Evolutionary conservation across 2,329 filamentous ascomycete species (phyloP), one percentile per base, ranked within the genome.

Genomic region (Chaetomium sp.): DNA sequence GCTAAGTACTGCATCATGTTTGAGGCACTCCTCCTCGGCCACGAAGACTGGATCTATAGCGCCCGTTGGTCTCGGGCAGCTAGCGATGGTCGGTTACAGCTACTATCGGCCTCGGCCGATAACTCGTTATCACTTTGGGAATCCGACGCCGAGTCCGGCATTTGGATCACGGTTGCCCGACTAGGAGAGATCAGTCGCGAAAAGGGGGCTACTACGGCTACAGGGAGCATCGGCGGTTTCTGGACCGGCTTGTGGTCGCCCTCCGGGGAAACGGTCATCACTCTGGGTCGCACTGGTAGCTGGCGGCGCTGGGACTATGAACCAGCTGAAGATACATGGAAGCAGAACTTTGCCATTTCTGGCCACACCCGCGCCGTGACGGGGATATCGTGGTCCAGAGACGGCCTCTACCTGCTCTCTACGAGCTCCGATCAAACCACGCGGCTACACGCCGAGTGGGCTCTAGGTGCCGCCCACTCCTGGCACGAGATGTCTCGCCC

Each of bases 21-120:
- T 63, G 94, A 99, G 70, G 94, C 94, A 1, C 76, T 99, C 2
- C 79, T 99, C 5, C 81, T 99, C 2, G 94, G 94, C 7, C 94
- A 99, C 67, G 94, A 99, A 68, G 94, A 99, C 67, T 99, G 94
- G 94, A 92, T 99, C 55, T 97, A 96, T 71, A 95, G 88, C 54
- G 86, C 89, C 1, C 77, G 79, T 53, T 96, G 91, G 91, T 79
- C 81, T 57, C 77, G 6, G 69, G 75, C 44, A 1, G 51, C 54
- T 27, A 27, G 19, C 12, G 41, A 70, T 49, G 72, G 68, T 14
- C 82, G 78, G 57, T 76, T 88, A 10, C 89, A 88, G 63, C 80
- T 96, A 7, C 80, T 99, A 3, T 91, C 92, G 1, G 86, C 92
- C 0, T 97, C 94, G 3, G 94, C 94, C 3, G 94, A 99, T 68